phyloP scores from a whole-genome alignment of 129 eudicot species.

The Centella asiatica region DNA sequence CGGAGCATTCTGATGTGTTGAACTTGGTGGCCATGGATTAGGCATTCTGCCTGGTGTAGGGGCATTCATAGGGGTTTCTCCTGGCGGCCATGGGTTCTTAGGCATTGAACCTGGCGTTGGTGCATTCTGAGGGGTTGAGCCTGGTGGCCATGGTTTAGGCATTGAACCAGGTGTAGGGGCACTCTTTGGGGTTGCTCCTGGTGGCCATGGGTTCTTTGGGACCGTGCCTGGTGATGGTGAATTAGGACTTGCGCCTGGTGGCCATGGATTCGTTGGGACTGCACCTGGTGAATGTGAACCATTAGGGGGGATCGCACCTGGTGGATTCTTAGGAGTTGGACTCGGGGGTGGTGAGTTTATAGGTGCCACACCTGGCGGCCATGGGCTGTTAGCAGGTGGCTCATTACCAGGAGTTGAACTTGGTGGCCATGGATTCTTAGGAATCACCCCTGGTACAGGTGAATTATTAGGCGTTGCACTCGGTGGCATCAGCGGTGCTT shows the following conservation, averaged over 20 bases:
- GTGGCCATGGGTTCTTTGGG: background rate
- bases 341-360: too few species aligned
- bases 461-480: too few species aligned
- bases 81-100: background rate
- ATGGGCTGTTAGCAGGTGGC: background rate
- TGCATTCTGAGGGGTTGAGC: background rate
- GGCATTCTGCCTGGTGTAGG: too few species aligned
- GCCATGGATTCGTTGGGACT: too few species aligned
- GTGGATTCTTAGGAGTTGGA: too few species aligned
- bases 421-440: background rate
- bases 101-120: background rate
- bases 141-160: background rate
- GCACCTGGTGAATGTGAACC: too few species aligned
- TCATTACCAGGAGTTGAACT: background rate
- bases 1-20: background rate
- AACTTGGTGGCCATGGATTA: background rate
- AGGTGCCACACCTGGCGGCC: background rate
- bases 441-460: background rate
- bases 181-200: background rate
- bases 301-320: too few species aligned
- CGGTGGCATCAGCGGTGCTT: constrained; percentile 15
- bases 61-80: background rate
- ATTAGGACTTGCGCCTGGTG: background rate
- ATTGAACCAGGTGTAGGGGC: too few species aligned
- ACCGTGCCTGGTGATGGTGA: too few species aligned